phyloP scores from a whole-genome alignment of 768 basidiomycete genomes.

The Lactarius vividus region DNA sequence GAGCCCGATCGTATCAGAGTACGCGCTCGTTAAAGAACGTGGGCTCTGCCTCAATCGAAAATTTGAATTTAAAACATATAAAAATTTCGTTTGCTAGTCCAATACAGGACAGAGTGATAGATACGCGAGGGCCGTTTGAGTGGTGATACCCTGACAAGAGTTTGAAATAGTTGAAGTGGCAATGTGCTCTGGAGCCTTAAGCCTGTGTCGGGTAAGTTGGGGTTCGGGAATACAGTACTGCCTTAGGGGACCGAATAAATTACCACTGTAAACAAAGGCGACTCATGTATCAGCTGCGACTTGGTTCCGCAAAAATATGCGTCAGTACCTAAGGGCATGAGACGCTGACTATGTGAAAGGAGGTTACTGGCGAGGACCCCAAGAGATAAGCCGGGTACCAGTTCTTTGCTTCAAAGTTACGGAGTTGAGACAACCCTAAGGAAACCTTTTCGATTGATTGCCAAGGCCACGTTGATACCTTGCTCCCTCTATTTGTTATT shows the following conservation, averaged over 20 bases:
- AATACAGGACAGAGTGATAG: background rate
- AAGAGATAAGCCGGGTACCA: background rate
- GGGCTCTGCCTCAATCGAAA: background rate
- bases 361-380: background rate
- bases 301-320: background rate
- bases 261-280: background rate
- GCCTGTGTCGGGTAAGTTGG: background rate
- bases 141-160: background rate
- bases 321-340: background rate
- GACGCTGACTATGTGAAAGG: background rate
- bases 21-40: background rate
- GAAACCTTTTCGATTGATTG: conserved; percentile 41
- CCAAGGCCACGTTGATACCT: conserved; percentile 55
- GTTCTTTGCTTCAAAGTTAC: conserved; percentile 2
- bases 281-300: background rate
- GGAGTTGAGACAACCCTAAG: background rate
- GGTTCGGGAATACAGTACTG: background rate
- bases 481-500: conserved; percentile 48
- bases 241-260: background rate
- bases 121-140: background rate
- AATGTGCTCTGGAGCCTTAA: background rate
- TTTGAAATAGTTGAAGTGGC: background rate
- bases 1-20: background rate
- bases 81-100: background rate
- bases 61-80: background rate